A percentile compares a stretch with the other conserved stretches of the same genome.
These are phyloP conservation scores for Nakazawaea holstii DNA, from an alignment of 805 yeast species.

Conservation along the genomic window DNA sequence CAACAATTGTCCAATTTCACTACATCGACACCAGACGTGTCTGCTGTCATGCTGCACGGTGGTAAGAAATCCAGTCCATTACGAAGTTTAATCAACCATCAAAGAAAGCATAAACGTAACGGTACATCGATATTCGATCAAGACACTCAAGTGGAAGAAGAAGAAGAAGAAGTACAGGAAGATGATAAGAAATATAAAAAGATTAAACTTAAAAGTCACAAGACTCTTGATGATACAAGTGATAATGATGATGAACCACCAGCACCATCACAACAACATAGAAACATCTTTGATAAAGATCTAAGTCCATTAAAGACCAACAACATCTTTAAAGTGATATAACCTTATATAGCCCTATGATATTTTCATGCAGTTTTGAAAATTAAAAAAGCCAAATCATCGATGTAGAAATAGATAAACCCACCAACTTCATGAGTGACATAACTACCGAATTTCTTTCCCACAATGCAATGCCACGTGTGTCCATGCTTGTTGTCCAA, in stretches of 20 bases:
- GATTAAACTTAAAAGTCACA: too few species aligned
- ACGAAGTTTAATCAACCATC: too few species aligned
- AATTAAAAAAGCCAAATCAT: slow-evolving; percentile 58
- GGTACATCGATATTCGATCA: too few species aligned
- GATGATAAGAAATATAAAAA: too few species aligned
- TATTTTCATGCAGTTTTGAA: slow-evolving; percentile 67
- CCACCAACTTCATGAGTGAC: slow-evolving; percentile 73
- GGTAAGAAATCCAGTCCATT: too few species aligned
- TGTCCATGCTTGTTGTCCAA: slow-evolving; percentile 61
- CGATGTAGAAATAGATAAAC: slow-evolving; percentile 68
- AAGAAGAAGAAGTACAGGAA: too few species aligned
- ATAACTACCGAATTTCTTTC: slow-evolving; percentile 72
- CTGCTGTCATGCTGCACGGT: too few species aligned
- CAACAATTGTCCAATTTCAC: slow-evolving; percentile 3
- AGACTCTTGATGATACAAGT: too few species aligned
- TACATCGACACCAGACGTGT: slow-evolving; percentile 11
- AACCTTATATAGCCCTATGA: slow-evolving; percentile 15
- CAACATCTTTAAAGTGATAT: slow-evolving; percentile 16
- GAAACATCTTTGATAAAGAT: background rate
- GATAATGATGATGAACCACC: too few species aligned
- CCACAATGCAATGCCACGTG: slow-evolving; percentile 81
- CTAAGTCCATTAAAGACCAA: slow-evolving; percentile 20
- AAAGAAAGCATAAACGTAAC: too few species aligned
- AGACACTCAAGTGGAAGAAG: too few species aligned
- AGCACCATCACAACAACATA: background rate